phyloP scores from a whole-genome alignment of 2,329 filamentous ascomycete genomes.

The Didymella segeticola region DNA sequence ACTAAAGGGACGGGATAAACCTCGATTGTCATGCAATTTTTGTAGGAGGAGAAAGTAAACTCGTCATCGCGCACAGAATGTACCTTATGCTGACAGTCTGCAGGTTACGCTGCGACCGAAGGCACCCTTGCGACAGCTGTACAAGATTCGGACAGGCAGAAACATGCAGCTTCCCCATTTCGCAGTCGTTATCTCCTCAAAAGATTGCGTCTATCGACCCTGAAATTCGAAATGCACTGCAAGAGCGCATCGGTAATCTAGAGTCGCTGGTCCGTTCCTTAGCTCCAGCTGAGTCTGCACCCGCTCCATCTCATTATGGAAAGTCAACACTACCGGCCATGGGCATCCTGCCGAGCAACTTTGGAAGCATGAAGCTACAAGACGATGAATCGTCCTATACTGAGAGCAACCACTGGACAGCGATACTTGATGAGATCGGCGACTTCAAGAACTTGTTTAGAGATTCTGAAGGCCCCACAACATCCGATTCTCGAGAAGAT shows the following conservation, averaged over 20 bases:
- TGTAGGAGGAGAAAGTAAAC: constrained; percentile 2
- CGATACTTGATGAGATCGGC: constrained; percentile 24
- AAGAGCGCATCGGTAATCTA: neutral
- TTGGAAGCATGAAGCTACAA: constrained; percentile 2
- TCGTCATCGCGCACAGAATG: neutral
- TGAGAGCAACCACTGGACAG: constrained; percentile 26
- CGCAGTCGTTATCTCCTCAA: neutral
- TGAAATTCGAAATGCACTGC: neutral
- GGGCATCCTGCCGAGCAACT: neutral
- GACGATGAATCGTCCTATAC: constrained; percentile 7
- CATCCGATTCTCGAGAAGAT: neutral
- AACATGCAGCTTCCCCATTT: neutral
- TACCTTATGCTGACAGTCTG: neutral
- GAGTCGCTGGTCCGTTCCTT: neutral
- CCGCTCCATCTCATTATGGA: too few relatives aligned
- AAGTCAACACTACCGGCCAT: neutral
- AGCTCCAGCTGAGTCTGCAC: too few relatives aligned
- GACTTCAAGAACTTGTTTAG: constrained; percentile 38
- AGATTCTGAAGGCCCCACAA: constrained; percentile 23
- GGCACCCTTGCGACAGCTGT: constrained; percentile 1
- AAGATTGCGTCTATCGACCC: neutral
- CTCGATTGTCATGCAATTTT: neutral
- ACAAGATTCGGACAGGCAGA: neutral
- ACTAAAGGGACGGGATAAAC: neutral
- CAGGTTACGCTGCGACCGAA: constrained; percentile 3